A percentile compares a stretch with the other conserved stretches of the same genome.
Evolutionary conservation across 2,329 filamentous ascomycete species (phyloP).

Genomic region (Hirsutella minnesotensis): DNA sequence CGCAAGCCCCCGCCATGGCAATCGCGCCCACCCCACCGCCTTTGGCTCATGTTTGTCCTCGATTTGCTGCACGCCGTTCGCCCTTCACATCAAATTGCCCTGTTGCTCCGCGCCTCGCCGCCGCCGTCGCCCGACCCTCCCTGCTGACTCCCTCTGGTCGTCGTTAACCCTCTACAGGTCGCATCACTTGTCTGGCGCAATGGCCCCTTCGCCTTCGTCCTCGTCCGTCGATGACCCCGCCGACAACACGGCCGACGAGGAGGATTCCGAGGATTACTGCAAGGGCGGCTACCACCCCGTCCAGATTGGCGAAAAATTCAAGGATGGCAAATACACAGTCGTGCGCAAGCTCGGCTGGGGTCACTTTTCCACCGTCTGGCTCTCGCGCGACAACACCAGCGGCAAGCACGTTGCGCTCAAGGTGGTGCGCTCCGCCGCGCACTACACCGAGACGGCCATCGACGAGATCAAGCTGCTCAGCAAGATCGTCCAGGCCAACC

Average conservation of each 20-base stretch:
- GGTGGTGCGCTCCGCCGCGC: constrained; percentile 91
- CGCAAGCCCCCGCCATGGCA: background rate
- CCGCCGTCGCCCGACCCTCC: constrained; percentile 7
- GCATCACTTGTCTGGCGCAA: constrained; percentile 42
- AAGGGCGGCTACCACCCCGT: constrained; percentile 98
- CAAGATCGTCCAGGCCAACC: constrained; percentile 91
- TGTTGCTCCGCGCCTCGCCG: background rate
- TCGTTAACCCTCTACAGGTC: constrained; percentile 25
- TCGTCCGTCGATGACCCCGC: constrained; percentile 72
- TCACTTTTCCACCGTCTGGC: constrained; percentile 95
- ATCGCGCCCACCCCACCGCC: background rate
- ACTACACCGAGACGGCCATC: constrained; percentile 97
- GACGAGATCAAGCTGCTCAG: constrained; percentile 98
- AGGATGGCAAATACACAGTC: constrained; percentile 91
- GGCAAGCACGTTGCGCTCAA: constrained; percentile 95
- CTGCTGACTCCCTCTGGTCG: constrained; percentile 2
- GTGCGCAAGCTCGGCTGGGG: constrained; percentile 97
- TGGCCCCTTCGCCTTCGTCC: constrained; percentile 64
- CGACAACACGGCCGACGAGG: constrained; percentile 93
- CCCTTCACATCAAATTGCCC: background rate
- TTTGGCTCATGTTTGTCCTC: background rate
- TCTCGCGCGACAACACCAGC: constrained; percentile 70
- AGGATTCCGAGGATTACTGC: constrained; percentile 98
- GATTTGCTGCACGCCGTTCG: background rate
- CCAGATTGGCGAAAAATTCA: constrained; percentile 88